These are phyloP conservation scores for Yarrowia sp. DNA, from an alignment of 805 yeast species.

Conservation along the genomic window DNA sequence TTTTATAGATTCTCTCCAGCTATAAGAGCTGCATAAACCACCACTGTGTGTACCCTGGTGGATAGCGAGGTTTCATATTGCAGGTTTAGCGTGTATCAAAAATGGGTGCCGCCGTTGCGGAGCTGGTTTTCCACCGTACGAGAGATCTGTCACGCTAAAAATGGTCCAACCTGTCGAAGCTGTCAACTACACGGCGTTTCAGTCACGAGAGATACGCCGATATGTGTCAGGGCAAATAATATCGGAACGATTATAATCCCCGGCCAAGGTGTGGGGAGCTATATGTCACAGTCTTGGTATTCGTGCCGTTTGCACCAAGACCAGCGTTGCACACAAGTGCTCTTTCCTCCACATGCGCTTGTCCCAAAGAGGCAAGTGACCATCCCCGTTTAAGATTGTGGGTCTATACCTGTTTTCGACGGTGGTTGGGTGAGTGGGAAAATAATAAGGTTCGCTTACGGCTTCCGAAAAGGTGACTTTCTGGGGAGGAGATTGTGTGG, in stretches of 20 bases:
- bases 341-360: background rate
- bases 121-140: too few species aligned
- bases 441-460: background rate
- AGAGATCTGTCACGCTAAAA: too few species aligned
- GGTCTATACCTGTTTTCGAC: background rate
- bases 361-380: slow-evolving; percentile 1
- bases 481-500: too few species aligned
- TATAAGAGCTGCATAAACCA: too few species aligned
- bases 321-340: too few species aligned
- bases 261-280: slow-evolving; percentile 7
- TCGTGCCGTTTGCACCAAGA: too few species aligned
- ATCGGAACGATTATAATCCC: background rate
- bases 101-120: too few species aligned
- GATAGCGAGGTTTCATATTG: too few species aligned
- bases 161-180: background rate
- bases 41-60: too few species aligned
- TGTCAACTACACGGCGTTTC: background rate
- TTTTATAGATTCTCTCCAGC: too few species aligned
- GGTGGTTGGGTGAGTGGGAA: background rate
- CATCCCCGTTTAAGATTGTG: slow-evolving; percentile 3
- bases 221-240: slow-evolving; percentile 1
- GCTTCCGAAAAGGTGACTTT: too few species aligned
- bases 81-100: too few species aligned
- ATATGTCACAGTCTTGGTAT: background rate
- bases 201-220: background rate